Base-by-base conservation (phyloP, 495 filamentous ascomycete genomes). In the Lineolata rhizophorae region DNA sequence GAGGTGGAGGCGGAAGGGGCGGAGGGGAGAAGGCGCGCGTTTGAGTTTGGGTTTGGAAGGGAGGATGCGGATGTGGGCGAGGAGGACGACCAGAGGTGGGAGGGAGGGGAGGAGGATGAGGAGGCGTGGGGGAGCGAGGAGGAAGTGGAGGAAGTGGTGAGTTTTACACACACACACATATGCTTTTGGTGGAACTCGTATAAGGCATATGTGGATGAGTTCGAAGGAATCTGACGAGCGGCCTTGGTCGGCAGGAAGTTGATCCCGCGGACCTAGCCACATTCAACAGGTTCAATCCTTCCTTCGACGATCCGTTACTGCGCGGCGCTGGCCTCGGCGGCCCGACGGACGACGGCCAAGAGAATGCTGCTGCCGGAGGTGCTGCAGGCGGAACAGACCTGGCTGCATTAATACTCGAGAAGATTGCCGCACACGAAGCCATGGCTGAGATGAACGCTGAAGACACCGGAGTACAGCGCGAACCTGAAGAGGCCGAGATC, bases 341-440 rank as follows among this genome's bases (percentile, higher is more conserved):
- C n/a, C 49, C 50, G 12, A 55, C 59, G 27, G 55, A 64, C 22
- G 22, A 26, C 22, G n/a, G n/a, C n/a, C n/a, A n/a, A n/a, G n/a
- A n/a, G n/a, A n/a, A n/a, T n/a, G n/a, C n/a, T n/a, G n/a, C n/a
- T 12, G 6, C 16, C 28, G 10, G 8, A 25, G 57, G 59, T 35
- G 58, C 35, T 24, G 43, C 57, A 8, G 55, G 61, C 29, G 64
- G 70, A 8, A 81, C 77, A 32, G 85, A 92, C 45, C 61, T 99
- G 30, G 79, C 90, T 19, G 87, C 87, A 43, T 53, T 95, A 31
- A 94, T 94, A 32, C 55, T 99, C 10, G 70, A 81, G 42, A 92
- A 90, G 55, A 99, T 99, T 44, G 83, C 83, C 8, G 73, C 74
- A 37, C 77, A 87, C 45, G 90, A 99, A 58, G 75, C 79, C 1